phyloP scores from a whole-genome alignment of 257 asterid genomes.

The Solanum medicagineum region DNA sequence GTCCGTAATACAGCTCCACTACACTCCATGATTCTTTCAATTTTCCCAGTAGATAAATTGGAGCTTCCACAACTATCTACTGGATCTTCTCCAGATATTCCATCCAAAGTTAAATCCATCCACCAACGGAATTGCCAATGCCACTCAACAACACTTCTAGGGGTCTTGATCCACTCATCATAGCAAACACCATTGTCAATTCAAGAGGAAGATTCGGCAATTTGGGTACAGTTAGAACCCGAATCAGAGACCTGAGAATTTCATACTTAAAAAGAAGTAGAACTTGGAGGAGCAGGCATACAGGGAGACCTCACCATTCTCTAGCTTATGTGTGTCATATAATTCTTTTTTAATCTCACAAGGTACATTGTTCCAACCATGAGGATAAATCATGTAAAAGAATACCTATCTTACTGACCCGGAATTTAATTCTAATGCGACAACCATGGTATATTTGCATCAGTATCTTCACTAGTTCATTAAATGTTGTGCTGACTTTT shows the following conservation, averaged over 20 bases:
- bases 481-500: background rate
- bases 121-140: conserved; percentile 40
- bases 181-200: conserved; percentile 13
- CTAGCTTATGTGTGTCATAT: background rate
- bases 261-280: background rate
- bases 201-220: background rate
- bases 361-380: background rate
- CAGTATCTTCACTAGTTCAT: background rate
- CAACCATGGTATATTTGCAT: background rate
- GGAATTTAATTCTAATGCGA: background rate
- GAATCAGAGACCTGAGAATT: conserved; percentile 20
- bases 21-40: conserved; percentile 30
- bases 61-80: conserved; percentile 1
- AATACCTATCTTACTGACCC: background rate
- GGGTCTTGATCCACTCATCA: conserved; percentile 53
- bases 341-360: background rate
- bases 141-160: conserved; percentile 62
- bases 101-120: conserved; percentile 36
- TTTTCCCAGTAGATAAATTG: conserved; percentile 5
- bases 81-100: conserved; percentile 2
- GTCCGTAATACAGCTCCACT: conserved; percentile 47
- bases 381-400: background rate
- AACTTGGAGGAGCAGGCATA: background rate
- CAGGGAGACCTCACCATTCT: background rate
- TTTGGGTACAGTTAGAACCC: conserved; percentile 6